Evolutionary conservation across 1,284 basidiomycete species (phyloP).

Genomic region (Tremellales sp.): DNA sequence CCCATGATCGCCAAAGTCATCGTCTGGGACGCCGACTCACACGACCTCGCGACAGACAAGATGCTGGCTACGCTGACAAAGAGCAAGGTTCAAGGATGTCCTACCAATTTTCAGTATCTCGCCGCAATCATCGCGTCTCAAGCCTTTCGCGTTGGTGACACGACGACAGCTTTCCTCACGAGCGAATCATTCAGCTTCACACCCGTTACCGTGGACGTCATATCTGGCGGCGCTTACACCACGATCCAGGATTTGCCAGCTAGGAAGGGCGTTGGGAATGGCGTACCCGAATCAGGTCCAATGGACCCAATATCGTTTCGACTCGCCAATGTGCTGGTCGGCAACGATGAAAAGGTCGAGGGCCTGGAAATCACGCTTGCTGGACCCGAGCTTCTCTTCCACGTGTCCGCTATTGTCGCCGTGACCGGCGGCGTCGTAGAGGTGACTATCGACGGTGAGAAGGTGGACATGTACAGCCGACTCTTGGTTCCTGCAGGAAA

Average conservation of each 20-base stretch:
- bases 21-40: conserved; percentile 26
- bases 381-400: conserved; percentile 52
- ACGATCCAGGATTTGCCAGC: conserved; percentile 65
- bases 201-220: conserved; percentile 55
- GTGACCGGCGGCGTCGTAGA: conserved; percentile 57
- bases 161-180: conserved; percentile 57
- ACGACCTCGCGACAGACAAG: conserved; percentile 23
- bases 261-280: conserved; percentile 54
- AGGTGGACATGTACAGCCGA: conserved; percentile 54
- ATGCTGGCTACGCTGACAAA: conserved; percentile 43
- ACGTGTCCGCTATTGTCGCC: conserved; percentile 54
- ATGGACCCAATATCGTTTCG: conserved; percentile 62
- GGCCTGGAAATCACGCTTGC: conserved; percentile 56
- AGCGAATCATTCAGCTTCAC: conserved; percentile 43
- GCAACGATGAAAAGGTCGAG: conserved; percentile 57
- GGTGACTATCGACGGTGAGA: conserved; percentile 51
- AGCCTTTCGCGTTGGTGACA: conserved; percentile 53
- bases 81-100: conserved; percentile 53
- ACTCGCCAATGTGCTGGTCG: conserved; percentile 60
- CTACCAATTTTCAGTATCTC: conserved; percentile 60
- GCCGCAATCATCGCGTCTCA: conserved; percentile 51
- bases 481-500: conserved; percentile 53
- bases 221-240: conserved; percentile 59
- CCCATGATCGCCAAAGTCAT: conserved; percentile 51
- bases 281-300: conserved; percentile 65